These are phyloP conservation scores for Dimocarpus longan DNA, from an alignment of 345 rosid species.

Conservation along the genomic window DNA sequence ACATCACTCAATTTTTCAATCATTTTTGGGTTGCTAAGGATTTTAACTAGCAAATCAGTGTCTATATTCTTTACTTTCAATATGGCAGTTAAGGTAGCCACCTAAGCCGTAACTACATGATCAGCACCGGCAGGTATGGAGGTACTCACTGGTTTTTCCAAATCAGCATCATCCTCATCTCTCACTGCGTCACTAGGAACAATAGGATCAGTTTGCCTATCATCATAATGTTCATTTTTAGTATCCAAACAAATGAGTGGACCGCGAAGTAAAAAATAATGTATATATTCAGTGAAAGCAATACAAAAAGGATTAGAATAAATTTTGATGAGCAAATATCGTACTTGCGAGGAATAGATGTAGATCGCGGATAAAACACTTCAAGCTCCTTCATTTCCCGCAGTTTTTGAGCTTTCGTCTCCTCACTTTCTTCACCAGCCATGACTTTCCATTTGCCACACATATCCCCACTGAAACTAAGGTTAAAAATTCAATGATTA, in stretches of 20 bases:
- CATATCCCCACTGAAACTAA: conserved; percentile 41
- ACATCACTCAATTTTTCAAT: conserved; percentile 39
- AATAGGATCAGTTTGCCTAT: conserved; percentile 46
- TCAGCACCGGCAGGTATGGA: conserved; percentile 24
- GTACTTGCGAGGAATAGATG: conserved; percentile 56
- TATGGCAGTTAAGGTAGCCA: conserved; percentile 29
- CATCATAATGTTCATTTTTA: conserved; percentile 45
- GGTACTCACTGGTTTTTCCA: conserved; percentile 12
- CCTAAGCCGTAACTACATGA: conserved; percentile 25
- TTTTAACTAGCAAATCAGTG: conserved; percentile 52
- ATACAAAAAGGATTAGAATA: neutral
- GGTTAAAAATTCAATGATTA: neutral
- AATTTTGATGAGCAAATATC: neutral
- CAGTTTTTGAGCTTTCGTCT: conserved; percentile 39
- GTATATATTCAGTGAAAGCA: neutral
- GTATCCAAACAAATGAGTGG: conserved; percentile 46
- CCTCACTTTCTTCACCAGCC: conserved; percentile 62
- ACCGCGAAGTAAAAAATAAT: conserved; percentile 29
- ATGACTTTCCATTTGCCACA: conserved; percentile 44
- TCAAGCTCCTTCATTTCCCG: conserved; percentile 50
- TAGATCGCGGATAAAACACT: conserved; percentile 53
- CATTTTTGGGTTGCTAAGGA: conserved; percentile 56
- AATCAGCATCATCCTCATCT: conserved; percentile 16
- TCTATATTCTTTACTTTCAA: conserved; percentile 52
- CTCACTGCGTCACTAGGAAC: conserved; percentile 60